Base-by-base conservation (phyloP, 805 yeast genomes). In the Cephaloascus fragrans region DNA sequence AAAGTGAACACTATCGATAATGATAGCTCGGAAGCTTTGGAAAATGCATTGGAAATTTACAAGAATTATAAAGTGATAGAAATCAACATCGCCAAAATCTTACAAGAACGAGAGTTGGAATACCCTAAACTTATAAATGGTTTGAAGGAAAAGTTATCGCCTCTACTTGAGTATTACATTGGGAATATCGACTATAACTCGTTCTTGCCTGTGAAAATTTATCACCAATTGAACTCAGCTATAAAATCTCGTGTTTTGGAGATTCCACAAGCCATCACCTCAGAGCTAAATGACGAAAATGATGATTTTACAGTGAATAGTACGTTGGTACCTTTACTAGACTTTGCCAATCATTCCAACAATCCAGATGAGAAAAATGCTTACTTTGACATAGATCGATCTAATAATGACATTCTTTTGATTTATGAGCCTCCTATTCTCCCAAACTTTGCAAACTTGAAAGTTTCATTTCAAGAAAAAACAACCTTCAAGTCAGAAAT, bases 241-340 rank as follows among this genome's bases (percentile, higher is more conserved):
- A 65, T 81, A 1, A 57, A 68, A 28, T 78, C 86, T 0, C 61
- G 90, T 40, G 70, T 73, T 1, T 59, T 81, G 36, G 88, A 81
- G 50, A 79, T 82, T 2, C 89, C 90, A 0, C 60, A 64, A 48
- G 48, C 42, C 2, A 47, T 45, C 3, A 49, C 43, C 1, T 44
- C 39, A n/a, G 56, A 47, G n/a, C n/a, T n/a, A n/a, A 35, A 32
- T 18, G 38, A 26, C 14, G 18, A 35, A 2, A 26, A 19, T 1
- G 70, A 62, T 10, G 73, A 68, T 34, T 77, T 62, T 44, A 47
- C 53, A 3, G 71, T 72, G 4, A 69, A 73, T 37, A 65, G 77
- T 0, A 71, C 84, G 0, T 52, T 82, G 39, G 84, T 81, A 1
- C 88, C 90, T 1, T 43, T 78, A 1, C 47, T 82, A 23, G 90